Evolutionary conservation across 2,329 filamentous ascomycete species (phyloP).

Genomic region (Pyrenophora tritici-repentis): DNA sequence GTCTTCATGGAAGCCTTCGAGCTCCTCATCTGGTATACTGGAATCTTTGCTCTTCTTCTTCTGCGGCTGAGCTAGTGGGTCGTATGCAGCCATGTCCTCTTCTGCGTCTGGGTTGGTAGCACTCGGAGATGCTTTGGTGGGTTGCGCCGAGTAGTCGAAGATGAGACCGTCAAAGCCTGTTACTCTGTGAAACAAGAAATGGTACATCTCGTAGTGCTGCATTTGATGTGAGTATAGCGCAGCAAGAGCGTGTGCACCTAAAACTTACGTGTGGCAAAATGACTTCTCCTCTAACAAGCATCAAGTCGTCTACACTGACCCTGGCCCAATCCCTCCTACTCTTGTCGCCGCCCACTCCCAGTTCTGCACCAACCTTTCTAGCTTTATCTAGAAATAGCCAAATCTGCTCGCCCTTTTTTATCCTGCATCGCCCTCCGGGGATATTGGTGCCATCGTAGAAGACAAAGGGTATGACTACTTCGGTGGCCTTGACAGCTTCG

Average conservation of each 20-base stretch:
- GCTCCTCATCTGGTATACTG: conserved; percentile 52
- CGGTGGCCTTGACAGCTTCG: conserved; percentile 83
- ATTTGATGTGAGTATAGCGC: conserved; percentile 15
- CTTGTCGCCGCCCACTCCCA: conserved; percentile 72
- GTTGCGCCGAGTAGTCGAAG: conserved; percentile 72
- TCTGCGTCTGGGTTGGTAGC: conserved; percentile 22
- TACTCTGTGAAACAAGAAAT: conserved; percentile 90
- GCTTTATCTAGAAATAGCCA: conserved; percentile 95
- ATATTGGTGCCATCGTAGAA: conserved; percentile 96
- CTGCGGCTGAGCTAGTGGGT: conserved; percentile 49
- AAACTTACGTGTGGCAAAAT: conserved; percentile 85
- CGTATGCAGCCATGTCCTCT: conserved; percentile 39
- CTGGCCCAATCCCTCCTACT: conserved; percentile 84
- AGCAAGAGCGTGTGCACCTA: not conserved
- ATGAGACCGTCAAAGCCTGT: conserved; percentile 73
- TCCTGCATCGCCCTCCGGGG: conserved; percentile 78
- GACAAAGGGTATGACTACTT: conserved; percentile 90
- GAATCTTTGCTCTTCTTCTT: conserved; percentile 45
- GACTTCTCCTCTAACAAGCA: conserved; percentile 86
- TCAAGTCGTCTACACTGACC: conserved; percentile 91
- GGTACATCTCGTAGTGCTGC: conserved; percentile 96
- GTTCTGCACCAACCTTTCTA: conserved; percentile 83
- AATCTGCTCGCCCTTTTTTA: conserved; percentile 91
- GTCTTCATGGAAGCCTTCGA: conserved; percentile 79
- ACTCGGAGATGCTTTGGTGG: conserved; percentile 50